Percentiles rank a stretch among this genome's conserved stretches.
These are phyloP conservation scores for Suillus discolor DNA, from an alignment of 768 basidiomycete species.

Conservation along the genomic window DNA sequence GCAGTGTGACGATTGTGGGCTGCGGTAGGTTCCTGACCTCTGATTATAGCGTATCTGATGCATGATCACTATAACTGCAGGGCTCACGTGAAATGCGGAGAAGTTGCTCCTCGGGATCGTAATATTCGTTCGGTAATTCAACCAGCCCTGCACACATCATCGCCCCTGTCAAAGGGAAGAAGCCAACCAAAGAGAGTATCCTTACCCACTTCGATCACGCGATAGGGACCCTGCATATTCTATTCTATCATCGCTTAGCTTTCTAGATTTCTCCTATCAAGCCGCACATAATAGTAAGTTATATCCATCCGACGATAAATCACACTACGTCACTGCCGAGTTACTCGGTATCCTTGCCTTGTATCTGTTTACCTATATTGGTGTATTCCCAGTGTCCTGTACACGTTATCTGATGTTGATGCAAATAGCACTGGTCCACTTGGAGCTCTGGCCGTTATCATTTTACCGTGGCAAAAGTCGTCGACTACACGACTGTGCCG, in stretches of 20 bases:
- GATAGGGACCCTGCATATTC: constrained; percentile 23
- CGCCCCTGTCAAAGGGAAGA: constrained; percentile 31
- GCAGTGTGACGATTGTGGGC: constrained; percentile 87
- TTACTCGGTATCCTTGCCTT: background rate
- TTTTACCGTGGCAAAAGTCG: background rate
- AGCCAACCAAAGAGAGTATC: constrained; percentile 31
- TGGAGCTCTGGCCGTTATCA: background rate
- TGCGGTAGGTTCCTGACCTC: constrained; percentile 50
- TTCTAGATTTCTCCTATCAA: background rate
- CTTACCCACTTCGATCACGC: constrained; percentile 23
- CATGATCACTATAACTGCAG: constrained; percentile 38
- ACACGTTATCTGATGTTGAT: background rate
- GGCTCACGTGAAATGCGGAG: constrained; percentile 87
- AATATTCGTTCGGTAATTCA: constrained; percentile 38
- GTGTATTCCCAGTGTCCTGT: background rate
- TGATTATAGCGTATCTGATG: constrained; percentile 9
- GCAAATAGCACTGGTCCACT: background rate
- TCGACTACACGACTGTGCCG: background rate
- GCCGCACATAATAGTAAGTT: background rate
- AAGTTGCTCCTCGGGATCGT: constrained; percentile 78
- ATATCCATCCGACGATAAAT: background rate
- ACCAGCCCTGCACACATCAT: constrained; percentile 22
- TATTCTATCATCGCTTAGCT: background rate
- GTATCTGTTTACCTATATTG: background rate
- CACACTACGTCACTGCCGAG: background rate